Base-by-base conservation (phyloP, 345 rosid species). In the Hirschfeldia incana region DNA sequence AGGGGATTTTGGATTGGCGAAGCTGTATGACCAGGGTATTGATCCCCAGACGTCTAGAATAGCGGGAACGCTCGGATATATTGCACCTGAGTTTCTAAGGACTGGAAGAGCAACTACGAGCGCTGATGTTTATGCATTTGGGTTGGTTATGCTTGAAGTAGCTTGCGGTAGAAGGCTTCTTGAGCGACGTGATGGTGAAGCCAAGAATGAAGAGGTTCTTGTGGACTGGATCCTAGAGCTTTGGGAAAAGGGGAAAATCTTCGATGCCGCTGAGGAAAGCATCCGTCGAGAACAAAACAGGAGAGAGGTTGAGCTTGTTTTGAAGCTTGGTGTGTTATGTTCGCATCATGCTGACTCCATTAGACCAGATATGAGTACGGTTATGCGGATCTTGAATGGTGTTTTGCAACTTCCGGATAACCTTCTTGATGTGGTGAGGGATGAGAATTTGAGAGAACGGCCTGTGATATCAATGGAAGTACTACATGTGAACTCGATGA, bases 1-100 rank as follows among this genome's bases (percentile, higher is more conserved):
- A 0, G 87, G 90, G 15, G 87, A 87, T 64, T 87, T 83, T 2
- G 87, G 88, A 37, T 62, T 83, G 9, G 80, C 90, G 0, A 87
- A 76, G 77, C 17, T 81, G 28, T 59, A 83, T 63, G 85, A 87
- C 44, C 83, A 71, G 0, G 87, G 79, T 1, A 60, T 70, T 7
- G 69, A 74, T 74, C 84, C 84, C 6, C 70, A 82, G 29, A 80
- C 84, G 27, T 75, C 86, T 2, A 80, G 28, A 33, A 15, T 87
- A 27, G 84, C 78, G 1, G 86, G 90, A 12, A 87, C 88, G 0
- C 15, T 85, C 0, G 86, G 85, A 8, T 33, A 33, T 33, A 33
- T 33, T 1, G 36, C 36, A 33, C 36, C 36, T 4, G 36, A 33
- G 36, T 33, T 72, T 3, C 3, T 80, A 4, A 76, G 76, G 37